Evolutionary conservation across 495 filamentous ascomycete genomes (phyloP).

Genomic region (Lasiosphaeris hirsuta): DNA sequence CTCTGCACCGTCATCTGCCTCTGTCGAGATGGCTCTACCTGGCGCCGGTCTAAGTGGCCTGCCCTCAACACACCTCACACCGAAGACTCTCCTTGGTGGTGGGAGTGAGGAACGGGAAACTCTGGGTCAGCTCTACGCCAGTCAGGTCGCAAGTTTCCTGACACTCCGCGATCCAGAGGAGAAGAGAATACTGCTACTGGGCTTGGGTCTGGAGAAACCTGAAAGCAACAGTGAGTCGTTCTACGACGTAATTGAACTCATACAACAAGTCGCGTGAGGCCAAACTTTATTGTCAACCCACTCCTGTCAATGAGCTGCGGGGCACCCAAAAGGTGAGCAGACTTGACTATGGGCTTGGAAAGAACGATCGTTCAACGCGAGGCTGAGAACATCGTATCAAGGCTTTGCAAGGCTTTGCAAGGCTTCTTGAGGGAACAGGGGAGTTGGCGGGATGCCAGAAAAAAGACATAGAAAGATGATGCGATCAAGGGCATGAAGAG

Average conservation of each 20-base stretch:
- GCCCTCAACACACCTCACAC: slow-evolving; percentile 75
- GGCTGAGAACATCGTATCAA: no score
- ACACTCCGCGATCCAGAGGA: slow-evolving; percentile 69
- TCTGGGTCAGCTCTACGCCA: slow-evolving; percentile 80
- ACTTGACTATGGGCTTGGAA: neutral
- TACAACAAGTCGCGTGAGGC: slow-evolving; percentile 53
- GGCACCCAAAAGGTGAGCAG: no score
- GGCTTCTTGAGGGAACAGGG: no score
- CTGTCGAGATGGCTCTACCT: slow-evolving; percentile 53
- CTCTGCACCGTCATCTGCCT: slow-evolving; percentile 58
- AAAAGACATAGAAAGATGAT: no score
- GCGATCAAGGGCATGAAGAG: no score
- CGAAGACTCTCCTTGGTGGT: slow-evolving; percentile 85
- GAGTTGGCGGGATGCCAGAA: no score
- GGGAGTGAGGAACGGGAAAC: slow-evolving; percentile 75
- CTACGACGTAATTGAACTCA: slow-evolving; percentile 77
- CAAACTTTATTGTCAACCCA: neutral
- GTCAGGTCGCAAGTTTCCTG: slow-evolving; percentile 81
- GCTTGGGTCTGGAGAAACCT: slow-evolving; percentile 68
- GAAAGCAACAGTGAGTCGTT: slow-evolving; percentile 68
- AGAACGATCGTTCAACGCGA: no score
- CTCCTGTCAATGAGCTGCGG: no score
- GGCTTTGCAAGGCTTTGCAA: no score
- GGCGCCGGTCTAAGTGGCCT: slow-evolving; percentile 57
- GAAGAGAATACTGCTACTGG: slow-evolving; percentile 73